phyloP scores from a whole-genome alignment of 2,329 filamentous ascomycete species.

The Verticillium tricorpus region DNA sequence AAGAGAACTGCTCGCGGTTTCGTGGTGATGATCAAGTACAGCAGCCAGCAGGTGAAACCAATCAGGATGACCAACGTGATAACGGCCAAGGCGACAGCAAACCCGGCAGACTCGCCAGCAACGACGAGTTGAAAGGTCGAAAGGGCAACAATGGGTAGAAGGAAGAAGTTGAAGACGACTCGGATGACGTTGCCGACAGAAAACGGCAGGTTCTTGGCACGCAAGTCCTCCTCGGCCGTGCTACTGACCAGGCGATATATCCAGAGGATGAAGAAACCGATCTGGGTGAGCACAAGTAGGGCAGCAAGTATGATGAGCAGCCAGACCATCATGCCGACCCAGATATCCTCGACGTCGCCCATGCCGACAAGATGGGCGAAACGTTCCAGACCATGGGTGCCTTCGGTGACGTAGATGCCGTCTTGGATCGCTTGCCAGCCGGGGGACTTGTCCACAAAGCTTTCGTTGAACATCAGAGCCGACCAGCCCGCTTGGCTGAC shows the following conservation, averaged over 20 bases:
- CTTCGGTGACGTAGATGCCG: constrained; percentile 80
- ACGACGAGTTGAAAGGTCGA: constrained; percentile 91
- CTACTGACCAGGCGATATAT: constrained; percentile 65
- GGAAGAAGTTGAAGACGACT: constrained; percentile 87
- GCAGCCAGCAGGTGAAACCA: constrained; percentile 71
- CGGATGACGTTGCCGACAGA: constrained; percentile 74
- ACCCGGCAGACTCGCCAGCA: constrained; percentile 60
- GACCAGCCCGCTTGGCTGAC: constrained; percentile 89
- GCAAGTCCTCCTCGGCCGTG: constrained; percentile 78
- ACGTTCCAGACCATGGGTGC: constrained; percentile 72
- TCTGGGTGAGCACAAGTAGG: constrained; percentile 66
- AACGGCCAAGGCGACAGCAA: constrained; percentile 69
- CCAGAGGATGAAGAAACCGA: constrained; percentile 75
- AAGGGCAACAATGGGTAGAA: constrained; percentile 79
- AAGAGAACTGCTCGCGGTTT: constrained; percentile 84
- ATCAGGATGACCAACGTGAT: constrained; percentile 70
- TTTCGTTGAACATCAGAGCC: constrained; percentile 86
- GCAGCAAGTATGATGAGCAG: constrained; percentile 70
- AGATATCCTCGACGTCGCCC: constrained; percentile 70
- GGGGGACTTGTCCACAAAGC: constrained; percentile 67
- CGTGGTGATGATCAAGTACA: constrained; percentile 74
- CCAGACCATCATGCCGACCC: constrained; percentile 93
- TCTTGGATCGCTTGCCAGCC: constrained; percentile 68
- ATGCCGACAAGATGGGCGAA: constrained; percentile 82
- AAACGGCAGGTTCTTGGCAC: constrained; percentile 89